These are phyloP conservation scores for Phytophthora niederhauseri DNA, from an alignment of 352 stramenopile genomes.

Conservation along the genomic window DNA sequence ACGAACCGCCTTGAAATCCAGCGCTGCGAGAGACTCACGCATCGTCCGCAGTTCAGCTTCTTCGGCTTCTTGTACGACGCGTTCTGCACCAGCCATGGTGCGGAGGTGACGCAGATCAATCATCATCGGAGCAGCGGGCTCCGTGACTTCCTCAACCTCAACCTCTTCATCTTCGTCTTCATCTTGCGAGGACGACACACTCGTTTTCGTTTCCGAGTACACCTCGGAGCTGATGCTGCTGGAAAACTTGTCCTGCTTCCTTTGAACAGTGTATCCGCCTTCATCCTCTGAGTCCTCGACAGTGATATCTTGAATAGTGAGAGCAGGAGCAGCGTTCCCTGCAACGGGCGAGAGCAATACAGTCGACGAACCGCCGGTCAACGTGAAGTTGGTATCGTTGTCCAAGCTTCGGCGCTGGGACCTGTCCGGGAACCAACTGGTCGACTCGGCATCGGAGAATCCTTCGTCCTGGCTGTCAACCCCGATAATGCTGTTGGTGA, in stretches of 20 bases:
- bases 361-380: conserved; percentile 18
- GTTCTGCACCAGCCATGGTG: conserved; percentile 41
- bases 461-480: conserved; percentile 44
- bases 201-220: conserved; percentile 41
- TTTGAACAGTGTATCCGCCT: conserved; percentile 7
- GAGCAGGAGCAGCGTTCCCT: conserved; percentile 15
- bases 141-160: conserved; percentile 22
- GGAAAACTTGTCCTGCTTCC: conserved; percentile 21
- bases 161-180: conserved; percentile 26
- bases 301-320: conserved; percentile 11
- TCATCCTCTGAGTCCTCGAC: conserved; percentile 21
- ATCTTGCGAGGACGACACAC: conserved; percentile 36
- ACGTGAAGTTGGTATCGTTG: conserved; percentile 20
- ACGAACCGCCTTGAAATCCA: conserved; percentile 35
- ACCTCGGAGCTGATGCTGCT: conserved; percentile 28
- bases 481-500: conserved; percentile 4
- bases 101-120: conserved; percentile 45
- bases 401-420: conserved; percentile 32
- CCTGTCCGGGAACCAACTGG: conserved; percentile 31
- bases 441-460: conserved; percentile 39
- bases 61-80: conserved; percentile 40
- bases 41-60: conserved; percentile 41
- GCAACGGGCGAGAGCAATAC: conserved; percentile 22
- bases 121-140: conserved; percentile 30
- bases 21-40: conserved; percentile 36